Base-by-base conservation (phyloP, 192 early-diverging fungal genomes). In the Rhizoclosmatium sp. region DNA sequence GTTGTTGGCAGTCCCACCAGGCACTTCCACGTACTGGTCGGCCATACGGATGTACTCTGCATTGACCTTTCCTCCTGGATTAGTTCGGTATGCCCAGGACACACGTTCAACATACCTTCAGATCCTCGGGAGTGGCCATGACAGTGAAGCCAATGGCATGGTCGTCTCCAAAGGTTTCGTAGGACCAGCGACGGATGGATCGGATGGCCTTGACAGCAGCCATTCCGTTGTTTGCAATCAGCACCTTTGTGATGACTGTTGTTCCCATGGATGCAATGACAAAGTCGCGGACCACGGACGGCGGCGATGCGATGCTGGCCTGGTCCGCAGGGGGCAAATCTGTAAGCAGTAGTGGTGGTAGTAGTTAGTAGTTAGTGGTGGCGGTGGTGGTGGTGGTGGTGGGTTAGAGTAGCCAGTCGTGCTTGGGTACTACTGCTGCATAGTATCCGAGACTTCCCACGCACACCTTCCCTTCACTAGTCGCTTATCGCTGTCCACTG, bases 31-130 rank as follows among this genome's bases (percentile, higher is more conserved):
- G 82, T 94, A 99, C 87, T 98, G 94, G 84, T 99, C 98, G 1
- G 98, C 97, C 96, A 98, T 96, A 70, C 98, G 92, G 83, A 99
- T 98, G 85, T 96, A 99, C 89, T 99, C 98, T 65, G 98, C 97
- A 78, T 99, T 99, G 69, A 94, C 93, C 31, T 31, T 31, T 31
- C 31, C 31, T 31, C 31, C 31, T 31, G 31, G 31, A 31, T 31
- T 31, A 31, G 31, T 31, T 31, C 31, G 31, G 31, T 31, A 31
- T 31, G 31, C 31, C 31, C 31, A 31, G 31, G 31, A 31, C 31
- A 31, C 31, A 31, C 31, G 31, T 31, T 31, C 31, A 31, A 31
- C 31, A 31, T 31, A 31, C 31, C 82, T 92, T 93, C 75, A 99
- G 89, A 89, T 99, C 98, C 79, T 99, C 97, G 40, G 96, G 96